Evolutionary conservation across 2,329 filamentous ascomycete species (phyloP), one percentile per base, ranked within the genome.

Genomic region (Madurella mycetomatis): DNA sequence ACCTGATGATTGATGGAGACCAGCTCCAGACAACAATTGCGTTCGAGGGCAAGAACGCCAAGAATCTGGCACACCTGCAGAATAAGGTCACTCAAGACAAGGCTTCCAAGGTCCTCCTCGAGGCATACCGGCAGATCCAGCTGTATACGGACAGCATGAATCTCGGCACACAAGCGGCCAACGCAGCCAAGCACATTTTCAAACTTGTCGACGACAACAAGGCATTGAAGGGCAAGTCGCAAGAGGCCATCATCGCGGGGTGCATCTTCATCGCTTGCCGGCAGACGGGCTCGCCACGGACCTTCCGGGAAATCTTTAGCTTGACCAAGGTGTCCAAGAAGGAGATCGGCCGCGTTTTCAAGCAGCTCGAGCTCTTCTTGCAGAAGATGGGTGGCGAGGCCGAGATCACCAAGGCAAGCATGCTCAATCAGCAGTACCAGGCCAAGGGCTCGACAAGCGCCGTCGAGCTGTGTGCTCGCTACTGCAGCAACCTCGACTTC

Each of bases 251-350:
- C 62, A 92, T 97, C 62, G 94, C 94, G 5, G 91, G 92, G 7
- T 96, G 92, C 73, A 94, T 99, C 72, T 97, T 99, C 77, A 92
- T 99, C 65, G 91, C 94, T 41, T 97, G 92, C 70, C 90, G 94
- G 43, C 90, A 96, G 72, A 88, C 90, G 67, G 83, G 85, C 58
- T 87, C 92, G 31, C 87, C 89, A 4, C 88, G 94, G 61, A 95
- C 91, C 3, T 99, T 99, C 75, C 85, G 88, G 47, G 95, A 99
- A 71, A 94, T 99, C 65, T 95, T 89, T 74, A 87, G 90, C 57
- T 79, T 97, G 69, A 99, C 94, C 9, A 90, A 89, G 63, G 92
- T 99, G 30, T 86, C 87, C 57, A 96, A 97, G 77, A 97, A 97
- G 75, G 95, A 99, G 68, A 96, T 99, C 60, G 94, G 94, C 18